A percentile compares a stretch with the other conserved stretches of the same genome.
Evolutionary conservation across 208 protist genomes (phyloP).

Genomic region (Herpetomonas samuelpessoai): DNA sequence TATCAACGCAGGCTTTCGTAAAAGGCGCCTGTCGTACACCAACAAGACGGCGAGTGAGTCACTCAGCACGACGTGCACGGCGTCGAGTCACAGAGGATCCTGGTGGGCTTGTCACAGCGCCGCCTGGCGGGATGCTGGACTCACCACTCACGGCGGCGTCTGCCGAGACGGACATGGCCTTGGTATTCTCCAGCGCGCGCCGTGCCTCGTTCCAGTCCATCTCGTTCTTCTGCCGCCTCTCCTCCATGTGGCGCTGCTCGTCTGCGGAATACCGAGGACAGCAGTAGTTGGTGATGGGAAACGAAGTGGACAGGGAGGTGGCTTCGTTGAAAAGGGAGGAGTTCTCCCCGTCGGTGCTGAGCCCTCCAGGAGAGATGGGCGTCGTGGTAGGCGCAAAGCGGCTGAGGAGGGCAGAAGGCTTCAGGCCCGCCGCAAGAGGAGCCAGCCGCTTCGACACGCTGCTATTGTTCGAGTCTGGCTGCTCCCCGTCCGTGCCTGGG

Average conservation of each 20-base stretch:
- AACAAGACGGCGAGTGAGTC: too few species aligned
- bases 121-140: too few species aligned
- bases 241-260: conserved; percentile 29
- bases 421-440: not conserved
- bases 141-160: too few species aligned
- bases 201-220: conserved; percentile 37
- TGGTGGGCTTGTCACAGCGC: too few species aligned
- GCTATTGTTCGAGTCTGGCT: not conserved
- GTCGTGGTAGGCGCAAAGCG: not conserved
- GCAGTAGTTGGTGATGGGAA: conserved; percentile 12
- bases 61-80: too few species aligned
- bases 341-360: not conserved
- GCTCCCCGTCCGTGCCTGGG: not conserved
- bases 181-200: conserved; percentile 26
- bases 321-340: not conserved
- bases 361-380: not conserved
- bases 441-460: not conserved
- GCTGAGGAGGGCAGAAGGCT: not conserved
- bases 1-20: too few species aligned
- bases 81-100: too few species aligned
- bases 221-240: conserved; percentile 31
- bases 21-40: too few species aligned
- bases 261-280: conserved; percentile 29
- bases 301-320: not conserved
- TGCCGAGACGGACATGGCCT: conserved; percentile 5